Evolutionary conservation across 2,329 filamentous ascomycete genomes (phyloP).

Genomic region (Chaetomium sp.): DNA sequence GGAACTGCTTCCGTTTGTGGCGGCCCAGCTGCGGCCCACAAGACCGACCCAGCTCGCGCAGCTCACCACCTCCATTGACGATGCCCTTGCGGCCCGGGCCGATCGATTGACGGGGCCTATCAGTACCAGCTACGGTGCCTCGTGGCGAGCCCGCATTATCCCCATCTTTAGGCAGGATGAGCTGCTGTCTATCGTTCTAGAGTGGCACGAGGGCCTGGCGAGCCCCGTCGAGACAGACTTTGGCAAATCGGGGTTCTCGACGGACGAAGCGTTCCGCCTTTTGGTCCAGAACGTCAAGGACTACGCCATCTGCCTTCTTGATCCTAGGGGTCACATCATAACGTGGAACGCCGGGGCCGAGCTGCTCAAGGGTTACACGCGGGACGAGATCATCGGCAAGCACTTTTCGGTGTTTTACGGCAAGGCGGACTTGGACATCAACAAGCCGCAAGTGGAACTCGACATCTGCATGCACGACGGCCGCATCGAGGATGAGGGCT

Average conservation of each 20-base stretch:
- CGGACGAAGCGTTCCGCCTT: slow-evolving; percentile 43
- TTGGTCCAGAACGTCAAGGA: slow-evolving; percentile 55
- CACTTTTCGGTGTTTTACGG: slow-evolving; percentile 54
- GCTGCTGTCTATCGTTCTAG: slow-evolving; percentile 28
- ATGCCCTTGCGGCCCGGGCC: slow-evolving; percentile 24
- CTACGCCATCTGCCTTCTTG: slow-evolving; percentile 58
- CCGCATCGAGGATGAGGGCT: slow-evolving; percentile 52
- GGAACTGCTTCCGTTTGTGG: slow-evolving; percentile 26
- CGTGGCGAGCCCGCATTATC: slow-evolving; percentile 29
- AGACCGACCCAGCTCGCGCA: slow-evolving; percentile 25
- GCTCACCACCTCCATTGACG: slow-evolving; percentile 26
- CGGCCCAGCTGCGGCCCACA: slow-evolving; percentile 23
- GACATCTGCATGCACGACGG: slow-evolving; percentile 48
- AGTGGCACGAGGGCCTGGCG: slow-evolving; percentile 26
- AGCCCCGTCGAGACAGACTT: slow-evolving; percentile 8
- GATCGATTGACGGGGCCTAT: slow-evolving; percentile 21
- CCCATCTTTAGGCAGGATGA: slow-evolving; percentile 28
- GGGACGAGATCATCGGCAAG: slow-evolving; percentile 48
- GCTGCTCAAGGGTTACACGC: slow-evolving; percentile 48
- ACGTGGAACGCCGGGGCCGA: slow-evolving; percentile 54
- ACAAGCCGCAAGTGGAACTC: slow-evolving; percentile 47
- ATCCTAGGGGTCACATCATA: slow-evolving; percentile 46
- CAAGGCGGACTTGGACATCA: slow-evolving; percentile 40
- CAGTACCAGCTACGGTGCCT: slow-evolving; percentile 19
- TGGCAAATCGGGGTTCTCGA: slow-evolving; percentile 26